These are phyloP conservation scores for Coemansia sp. DNA, from an alignment of 192 early-diverging fungal genomes.

Conservation along the genomic window DNA sequence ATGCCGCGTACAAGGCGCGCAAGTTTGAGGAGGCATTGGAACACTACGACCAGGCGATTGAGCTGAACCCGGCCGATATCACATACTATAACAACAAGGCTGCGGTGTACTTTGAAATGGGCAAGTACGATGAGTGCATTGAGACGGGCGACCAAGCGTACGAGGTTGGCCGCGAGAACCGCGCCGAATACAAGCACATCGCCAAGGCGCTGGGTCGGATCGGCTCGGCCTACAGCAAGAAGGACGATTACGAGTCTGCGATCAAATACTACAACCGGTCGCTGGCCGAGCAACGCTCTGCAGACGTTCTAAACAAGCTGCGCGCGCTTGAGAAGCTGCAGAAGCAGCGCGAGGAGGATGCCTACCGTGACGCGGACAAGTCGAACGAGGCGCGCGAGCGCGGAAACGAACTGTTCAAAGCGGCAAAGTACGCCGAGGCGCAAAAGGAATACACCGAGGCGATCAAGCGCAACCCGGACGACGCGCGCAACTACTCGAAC, in stretches of 20 bases:
- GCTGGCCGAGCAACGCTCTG: constrained; percentile 90
- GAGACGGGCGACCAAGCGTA: constrained; percentile 87
- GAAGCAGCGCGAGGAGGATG: constrained; percentile 74
- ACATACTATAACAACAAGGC: constrained; percentile 96
- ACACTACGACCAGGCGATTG: constrained; percentile 88
- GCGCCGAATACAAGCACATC: constrained; percentile 92
- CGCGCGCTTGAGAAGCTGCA: constrained; percentile 81
- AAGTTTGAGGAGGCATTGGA: constrained; percentile 83
- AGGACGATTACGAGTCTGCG: constrained; percentile 73
- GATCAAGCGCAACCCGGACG: constrained; percentile 90
- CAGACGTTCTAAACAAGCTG: constrained; percentile 85
- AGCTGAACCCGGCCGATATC: constrained; percentile 83
- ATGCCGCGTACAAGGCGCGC: constrained; percentile 87
- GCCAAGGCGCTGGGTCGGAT: constrained; percentile 91
- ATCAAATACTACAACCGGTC: constrained; percentile 93
- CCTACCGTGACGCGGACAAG: constrained; percentile 77
- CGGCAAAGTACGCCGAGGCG: constrained; percentile 77
- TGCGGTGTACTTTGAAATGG: constrained; percentile 93
- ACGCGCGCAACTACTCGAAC: constrained; percentile 91
- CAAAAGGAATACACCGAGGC: constrained; percentile 92
- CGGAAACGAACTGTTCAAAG: constrained; percentile 93
- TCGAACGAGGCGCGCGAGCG: constrained; percentile 87
- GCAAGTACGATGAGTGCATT: constrained; percentile 88
- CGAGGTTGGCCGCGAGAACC: constrained; percentile 83
- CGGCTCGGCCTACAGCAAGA: constrained; percentile 82